Percentiles rank a stretch among this genome's conserved stretches.
These are phyloP conservation scores for Plasmodium inui DNA, from an alignment of 169 alveolate genomes.

Conservation along the genomic window DNA sequence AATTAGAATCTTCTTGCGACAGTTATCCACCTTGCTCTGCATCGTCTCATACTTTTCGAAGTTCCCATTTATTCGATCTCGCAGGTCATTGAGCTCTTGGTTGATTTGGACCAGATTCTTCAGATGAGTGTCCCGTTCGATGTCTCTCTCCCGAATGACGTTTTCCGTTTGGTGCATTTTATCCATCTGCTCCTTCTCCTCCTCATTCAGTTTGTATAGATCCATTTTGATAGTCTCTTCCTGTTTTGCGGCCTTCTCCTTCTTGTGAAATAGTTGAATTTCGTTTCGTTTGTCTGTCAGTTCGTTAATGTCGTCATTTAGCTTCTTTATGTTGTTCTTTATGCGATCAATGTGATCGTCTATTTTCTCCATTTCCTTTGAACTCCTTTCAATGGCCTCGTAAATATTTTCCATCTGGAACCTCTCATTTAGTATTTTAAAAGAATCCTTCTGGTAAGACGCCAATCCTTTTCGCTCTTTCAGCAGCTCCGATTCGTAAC, in stretches of 20 bases:
- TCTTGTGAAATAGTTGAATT: neutral
- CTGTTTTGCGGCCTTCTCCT: neutral
- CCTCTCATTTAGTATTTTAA: slow-evolving; percentile 12
- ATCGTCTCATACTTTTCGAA: slow-evolving; percentile 47
- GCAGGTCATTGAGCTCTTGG: slow-evolving; percentile 31
- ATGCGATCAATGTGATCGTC: slow-evolving; percentile 42
- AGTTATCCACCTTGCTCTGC: slow-evolving; percentile 29
- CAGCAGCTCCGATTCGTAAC: slow-evolving; percentile 20
- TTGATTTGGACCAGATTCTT: slow-evolving; percentile 17
- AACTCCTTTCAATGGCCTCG: slow-evolving; percentile 24
- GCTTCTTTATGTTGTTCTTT: slow-evolving; percentile 49
- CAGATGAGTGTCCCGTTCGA: neutral
- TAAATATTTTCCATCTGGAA: slow-evolving; percentile 26
- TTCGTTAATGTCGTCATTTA: slow-evolving; percentile 62
- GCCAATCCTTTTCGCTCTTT: slow-evolving; percentile 48
- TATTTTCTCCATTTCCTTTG: slow-evolving; percentile 21
- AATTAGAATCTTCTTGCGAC: slow-evolving; percentile 19
- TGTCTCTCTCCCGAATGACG: slow-evolving; percentile 1
- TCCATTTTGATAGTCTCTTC: slow-evolving; percentile 16
- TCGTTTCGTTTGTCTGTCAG: slow-evolving; percentile 46
- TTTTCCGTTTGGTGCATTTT: slow-evolving; percentile 3
- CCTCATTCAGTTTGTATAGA: neutral
- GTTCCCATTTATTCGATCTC: slow-evolving; percentile 22
- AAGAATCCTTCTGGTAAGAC: slow-evolving; percentile 25
- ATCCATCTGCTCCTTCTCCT: neutral